Evolutionary conservation across 495 filamentous ascomycete species (phyloP).

Genomic region (Neurospora sp.): DNA sequence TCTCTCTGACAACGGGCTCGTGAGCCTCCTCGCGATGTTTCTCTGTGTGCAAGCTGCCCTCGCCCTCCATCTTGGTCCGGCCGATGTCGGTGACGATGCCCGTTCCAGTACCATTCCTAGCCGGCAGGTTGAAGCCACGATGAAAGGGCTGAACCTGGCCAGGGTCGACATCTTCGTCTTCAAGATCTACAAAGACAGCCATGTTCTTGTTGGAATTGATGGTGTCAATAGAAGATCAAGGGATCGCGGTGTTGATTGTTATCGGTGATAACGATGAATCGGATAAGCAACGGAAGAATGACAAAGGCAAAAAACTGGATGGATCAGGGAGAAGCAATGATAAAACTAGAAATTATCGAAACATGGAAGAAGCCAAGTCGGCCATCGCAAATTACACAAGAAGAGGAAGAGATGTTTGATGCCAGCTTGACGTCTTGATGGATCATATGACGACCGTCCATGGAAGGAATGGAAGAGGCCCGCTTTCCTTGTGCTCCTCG

Average conservation of each 20-base stretch:
- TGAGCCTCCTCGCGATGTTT: slow-evolving; percentile 11
- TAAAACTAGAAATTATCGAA: slow-evolving; percentile 1
- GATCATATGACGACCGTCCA: neutral
- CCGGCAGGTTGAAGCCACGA: neutral
- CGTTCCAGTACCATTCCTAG: neutral
- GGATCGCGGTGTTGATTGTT: neutral
- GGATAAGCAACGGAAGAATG: neutral
- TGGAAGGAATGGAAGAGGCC: neutral
- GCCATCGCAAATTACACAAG: slow-evolving; percentile 1
- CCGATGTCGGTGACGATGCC: neutral
- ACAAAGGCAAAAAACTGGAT: neutral
- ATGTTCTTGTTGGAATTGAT: slow-evolving; percentile 23
- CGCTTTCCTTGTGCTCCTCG: neutral
- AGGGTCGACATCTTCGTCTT: slow-evolving; percentile 43
- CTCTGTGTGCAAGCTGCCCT: neutral
- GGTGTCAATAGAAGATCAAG: neutral
- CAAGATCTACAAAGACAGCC: slow-evolving; percentile 57
- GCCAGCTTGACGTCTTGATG: slow-evolving; percentile 5
- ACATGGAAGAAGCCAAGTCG: neutral
- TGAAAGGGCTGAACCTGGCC: slow-evolving; percentile 19
- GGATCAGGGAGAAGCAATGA: neutral
- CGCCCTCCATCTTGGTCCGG: neutral
- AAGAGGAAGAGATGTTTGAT: neutral
- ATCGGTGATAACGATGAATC: neutral
- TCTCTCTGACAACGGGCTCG: slow-evolving; percentile 32